These are phyloP conservation scores for Camelina neglecta DNA, from an alignment of 345 rosid species.

Conservation along the genomic window DNA sequence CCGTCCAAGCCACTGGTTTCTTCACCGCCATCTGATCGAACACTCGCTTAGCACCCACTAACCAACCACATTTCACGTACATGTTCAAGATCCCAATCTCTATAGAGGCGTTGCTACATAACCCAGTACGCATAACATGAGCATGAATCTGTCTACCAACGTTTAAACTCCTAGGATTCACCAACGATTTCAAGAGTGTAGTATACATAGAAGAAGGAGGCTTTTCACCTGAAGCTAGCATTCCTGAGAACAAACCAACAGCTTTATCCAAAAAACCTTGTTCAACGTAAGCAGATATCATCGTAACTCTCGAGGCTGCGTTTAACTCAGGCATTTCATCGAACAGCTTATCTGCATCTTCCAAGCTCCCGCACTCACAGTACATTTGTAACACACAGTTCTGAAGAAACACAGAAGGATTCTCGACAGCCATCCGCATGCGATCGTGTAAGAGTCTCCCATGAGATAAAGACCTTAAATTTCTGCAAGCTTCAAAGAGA, in stretches of 20 bases:
- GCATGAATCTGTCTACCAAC: slow-evolving; percentile 69
- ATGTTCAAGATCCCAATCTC: slow-evolving; percentile 57
- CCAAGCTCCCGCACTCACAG: slow-evolving; percentile 58
- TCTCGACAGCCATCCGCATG: slow-evolving; percentile 39
- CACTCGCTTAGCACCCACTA: slow-evolving; percentile 63
- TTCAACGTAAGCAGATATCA: slow-evolving; percentile 60
- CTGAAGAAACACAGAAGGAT: slow-evolving; percentile 52
- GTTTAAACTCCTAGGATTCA: slow-evolving; percentile 45
- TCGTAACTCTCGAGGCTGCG: slow-evolving; percentile 49
- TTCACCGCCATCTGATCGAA: slow-evolving; percentile 56
- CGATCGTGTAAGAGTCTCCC: slow-evolving; percentile 56
- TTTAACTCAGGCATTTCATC: slow-evolving; percentile 65
- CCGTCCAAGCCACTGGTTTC: slow-evolving; percentile 65
- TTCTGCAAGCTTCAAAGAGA: slow-evolving; percentile 59
- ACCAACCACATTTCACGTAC: slow-evolving; percentile 69
- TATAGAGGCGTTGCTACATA: slow-evolving; percentile 46
- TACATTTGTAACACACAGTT: slow-evolving; percentile 57
- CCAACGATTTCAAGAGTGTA: slow-evolving; percentile 54
- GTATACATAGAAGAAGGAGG: slow-evolving; percentile 50
- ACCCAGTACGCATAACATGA: slow-evolving; percentile 58
- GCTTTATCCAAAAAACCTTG: slow-evolving; percentile 49
- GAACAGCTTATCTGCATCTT: slow-evolving; percentile 62
- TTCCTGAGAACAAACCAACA: slow-evolving; percentile 47
- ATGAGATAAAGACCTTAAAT: slow-evolving; percentile 48
- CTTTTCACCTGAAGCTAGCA: slow-evolving; percentile 49